Evolutionary conservation across 805 yeast species (phyloP).

Genomic region (Candida sithepensis): DNA sequence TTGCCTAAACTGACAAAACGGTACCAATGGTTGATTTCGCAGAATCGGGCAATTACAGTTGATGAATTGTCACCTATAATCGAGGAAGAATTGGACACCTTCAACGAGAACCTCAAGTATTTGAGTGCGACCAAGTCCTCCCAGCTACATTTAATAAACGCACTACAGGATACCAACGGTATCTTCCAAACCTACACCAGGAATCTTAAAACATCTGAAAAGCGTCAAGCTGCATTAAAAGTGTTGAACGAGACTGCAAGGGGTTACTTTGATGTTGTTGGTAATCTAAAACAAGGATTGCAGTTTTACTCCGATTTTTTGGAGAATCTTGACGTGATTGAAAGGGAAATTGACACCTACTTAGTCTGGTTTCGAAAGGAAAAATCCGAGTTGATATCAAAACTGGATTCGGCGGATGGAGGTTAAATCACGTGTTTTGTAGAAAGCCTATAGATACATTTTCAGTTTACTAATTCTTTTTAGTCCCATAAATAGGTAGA

Average conservation of each 20-base stretch:
- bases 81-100: constrained; percentile 40
- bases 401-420: constrained; percentile 5
- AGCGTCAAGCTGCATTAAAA: constrained; percentile 49
- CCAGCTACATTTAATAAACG: constrained; percentile 32
- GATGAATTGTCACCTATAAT: constrained; percentile 36
- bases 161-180: constrained; percentile 35
- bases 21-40: constrained; percentile 13
- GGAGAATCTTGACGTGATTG: constrained; percentile 33
- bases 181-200: constrained; percentile 31
- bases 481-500: too few relatives aligned
- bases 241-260: constrained; percentile 46
- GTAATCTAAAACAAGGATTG: constrained; percentile 64
- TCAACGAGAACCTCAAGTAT: constrained; percentile 45
- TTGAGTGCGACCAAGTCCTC: constrained; percentile 38
- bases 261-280: constrained; percentile 51
- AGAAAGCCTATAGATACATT: too few relatives aligned
- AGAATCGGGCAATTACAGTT: constrained; percentile 20
- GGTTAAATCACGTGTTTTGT: too few relatives aligned
- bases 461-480: too few relatives aligned
- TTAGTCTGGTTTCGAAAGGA: constrained; percentile 41
- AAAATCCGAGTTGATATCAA: constrained; percentile 46
- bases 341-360: constrained; percentile 38
- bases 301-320: constrained; percentile 66
- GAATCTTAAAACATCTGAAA: constrained; percentile 30
- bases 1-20: constrained; percentile 46